Percentiles rank a stretch among this genome's conserved stretches.
Conservation (phyloP, 176 grass and related monocot genomes). For the Aegilops tauschii region DNA sequence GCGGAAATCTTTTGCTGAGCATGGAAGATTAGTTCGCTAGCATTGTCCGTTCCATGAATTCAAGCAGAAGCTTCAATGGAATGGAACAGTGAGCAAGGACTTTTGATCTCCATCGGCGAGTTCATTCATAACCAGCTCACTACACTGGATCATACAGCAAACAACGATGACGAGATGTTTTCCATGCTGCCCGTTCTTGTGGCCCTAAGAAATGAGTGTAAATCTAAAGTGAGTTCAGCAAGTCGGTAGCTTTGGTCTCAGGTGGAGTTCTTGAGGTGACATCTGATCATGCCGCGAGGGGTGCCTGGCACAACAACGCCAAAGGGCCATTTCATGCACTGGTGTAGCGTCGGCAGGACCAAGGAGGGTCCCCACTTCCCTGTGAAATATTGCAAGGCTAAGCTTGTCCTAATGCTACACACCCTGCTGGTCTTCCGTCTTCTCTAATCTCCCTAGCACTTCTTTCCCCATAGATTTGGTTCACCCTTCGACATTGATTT, state of each 20-base stretch:
- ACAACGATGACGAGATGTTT: constrained; percentile 23
- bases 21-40: constrained; percentile 64
- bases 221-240: constrained; percentile 27
- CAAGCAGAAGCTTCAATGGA: constrained; percentile 36
- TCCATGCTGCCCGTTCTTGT: constrained; percentile 43
- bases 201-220: constrained; percentile 52
- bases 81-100: constrained; percentile 60
- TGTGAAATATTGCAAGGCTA: too few species aligned
- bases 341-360: too few species aligned
- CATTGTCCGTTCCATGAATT: constrained; percentile 65
- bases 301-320: too few species aligned
- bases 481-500: too few species aligned
- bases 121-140: constrained; percentile 69
- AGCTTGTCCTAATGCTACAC: too few species aligned
- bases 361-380: too few species aligned
- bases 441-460: too few species aligned
- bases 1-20: constrained; percentile 62
- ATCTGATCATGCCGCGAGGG: too few species aligned
- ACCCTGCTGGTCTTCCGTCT: too few species aligned
- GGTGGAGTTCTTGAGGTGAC: constrained; percentile 17
- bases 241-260: constrained; percentile 11
- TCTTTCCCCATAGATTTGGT: too few species aligned
- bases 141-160: constrained; percentile 46
- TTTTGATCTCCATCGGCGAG: constrained; percentile 69
- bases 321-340: too few species aligned